Percentiles rank a stretch among this genome's conserved stretches.
phyloP scores from a whole-genome alignment of 2,329 filamentous ascomycete genomes.

The Xylaria sp. region DNA sequence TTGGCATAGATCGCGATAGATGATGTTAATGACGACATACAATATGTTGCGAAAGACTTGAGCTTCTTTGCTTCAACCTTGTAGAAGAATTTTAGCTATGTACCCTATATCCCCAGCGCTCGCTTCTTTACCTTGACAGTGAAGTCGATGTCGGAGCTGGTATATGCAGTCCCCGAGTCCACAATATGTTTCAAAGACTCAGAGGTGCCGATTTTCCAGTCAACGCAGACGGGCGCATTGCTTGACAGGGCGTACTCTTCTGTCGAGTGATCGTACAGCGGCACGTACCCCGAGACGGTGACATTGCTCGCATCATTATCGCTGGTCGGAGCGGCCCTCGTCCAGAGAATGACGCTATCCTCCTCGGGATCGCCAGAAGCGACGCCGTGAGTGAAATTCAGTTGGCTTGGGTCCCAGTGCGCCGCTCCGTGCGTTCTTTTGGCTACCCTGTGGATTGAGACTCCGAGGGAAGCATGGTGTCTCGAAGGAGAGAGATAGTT shows the following conservation, averaged over 20 bases:
- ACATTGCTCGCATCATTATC: conserved; percentile 54
- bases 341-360: conserved; percentile 61
- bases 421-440: conserved; percentile 56
- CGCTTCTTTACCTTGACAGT: conserved; percentile 66
- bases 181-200: conserved; percentile 50
- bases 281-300: conserved; percentile 47
- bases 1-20: not conserved
- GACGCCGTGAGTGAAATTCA: conserved; percentile 66
- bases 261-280: conserved; percentile 51
- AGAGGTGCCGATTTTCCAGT: conserved; percentile 65
- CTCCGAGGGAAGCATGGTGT: conserved; percentile 63
- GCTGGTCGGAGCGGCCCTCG: conserved; percentile 47
- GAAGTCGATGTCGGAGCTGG: conserved; percentile 75
- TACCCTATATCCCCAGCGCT: not conserved
- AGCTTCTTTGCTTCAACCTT: conserved; percentile 69
- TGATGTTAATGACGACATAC: not conserved
- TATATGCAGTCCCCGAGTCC: conserved; percentile 66
- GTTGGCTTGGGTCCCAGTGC: conserved; percentile 50
- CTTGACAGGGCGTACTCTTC: conserved; percentile 53
- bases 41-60: conserved; percentile 66
- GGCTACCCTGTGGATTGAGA: conserved; percentile 62
- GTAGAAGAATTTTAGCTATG: not conserved
- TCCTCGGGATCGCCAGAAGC: conserved; percentile 55
- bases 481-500: conserved; percentile 67
- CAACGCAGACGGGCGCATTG: conserved; percentile 68